These are phyloP conservation scores for Lachancea dasiensis DNA, from an alignment of 805 yeast genomes.

Conservation along the genomic window DNA sequence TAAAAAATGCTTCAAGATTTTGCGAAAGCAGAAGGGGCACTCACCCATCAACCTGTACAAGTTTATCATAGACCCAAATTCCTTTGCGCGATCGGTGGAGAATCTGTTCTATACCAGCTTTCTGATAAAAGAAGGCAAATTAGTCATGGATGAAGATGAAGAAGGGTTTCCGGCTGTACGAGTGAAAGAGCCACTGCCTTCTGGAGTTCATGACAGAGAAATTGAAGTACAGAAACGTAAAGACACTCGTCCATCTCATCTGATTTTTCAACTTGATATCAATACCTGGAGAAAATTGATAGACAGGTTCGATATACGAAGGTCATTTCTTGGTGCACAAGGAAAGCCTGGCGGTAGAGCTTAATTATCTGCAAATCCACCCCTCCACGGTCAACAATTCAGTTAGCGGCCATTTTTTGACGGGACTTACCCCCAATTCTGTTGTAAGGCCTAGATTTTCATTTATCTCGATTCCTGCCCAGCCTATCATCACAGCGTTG, in stretches of 20 bases:
- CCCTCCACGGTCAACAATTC: constrained; percentile 46
- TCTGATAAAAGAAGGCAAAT: constrained; percentile 63
- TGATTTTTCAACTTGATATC: constrained; percentile 66
- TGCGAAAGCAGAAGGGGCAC: constrained; percentile 32
- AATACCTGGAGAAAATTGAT: constrained; percentile 59
- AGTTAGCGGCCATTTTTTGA: constrained; percentile 76
- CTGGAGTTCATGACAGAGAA: constrained; percentile 20
- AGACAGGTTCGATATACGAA: constrained; percentile 47
- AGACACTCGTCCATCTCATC: constrained; percentile 44
- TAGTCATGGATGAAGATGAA: constrained; percentile 48
- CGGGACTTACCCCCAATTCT: constrained; percentile 52
- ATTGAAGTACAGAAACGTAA: constrained; percentile 24
- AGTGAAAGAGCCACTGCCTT: constrained; percentile 29
- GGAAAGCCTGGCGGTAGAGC: not conserved
- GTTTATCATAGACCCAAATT: constrained; percentile 67
- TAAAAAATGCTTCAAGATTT: constrained; percentile 42
- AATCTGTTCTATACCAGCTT: constrained; percentile 80
- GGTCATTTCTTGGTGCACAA: constrained; percentile 37
- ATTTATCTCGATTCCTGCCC: constrained; percentile 88
- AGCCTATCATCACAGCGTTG: constrained; percentile 95
- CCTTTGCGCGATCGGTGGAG: constrained; percentile 76
- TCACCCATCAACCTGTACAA: constrained; percentile 50
- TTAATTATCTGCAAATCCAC: constrained; percentile 34
- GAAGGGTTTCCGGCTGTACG: constrained; percentile 42
- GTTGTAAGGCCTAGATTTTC: constrained; percentile 44